Base-by-base conservation (phyloP, 257 asterid species). In the Nicotiana knightiana region DNA sequence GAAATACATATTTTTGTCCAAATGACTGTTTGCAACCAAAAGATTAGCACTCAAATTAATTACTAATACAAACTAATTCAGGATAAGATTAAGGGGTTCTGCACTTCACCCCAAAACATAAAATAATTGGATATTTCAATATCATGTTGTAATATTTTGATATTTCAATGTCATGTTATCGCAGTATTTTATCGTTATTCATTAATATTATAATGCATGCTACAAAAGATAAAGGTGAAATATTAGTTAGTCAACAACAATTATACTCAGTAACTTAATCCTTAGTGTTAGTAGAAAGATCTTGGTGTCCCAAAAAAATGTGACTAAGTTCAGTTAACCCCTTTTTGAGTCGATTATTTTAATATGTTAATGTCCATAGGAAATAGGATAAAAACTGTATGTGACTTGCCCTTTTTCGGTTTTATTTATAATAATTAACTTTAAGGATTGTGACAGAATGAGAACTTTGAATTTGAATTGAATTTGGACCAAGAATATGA, bases 311-410 rank as follows among this genome's bases (percentile, higher is more conserved):
- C 59, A 61, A 59, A 58, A 32, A 59, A 35, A 61, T 21, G 58
- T 78, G 82, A 10, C 82, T 9, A 78, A 78, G 68, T 78, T 57
- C 82, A 78, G 39, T 37, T 78, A 12, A 78, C 39, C 71, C 33
- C 24, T 59, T 58, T 77, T 59, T 78, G 67, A 77, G 18, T 33
- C n/a, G 4, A 32, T 4, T 57, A 21, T n/a, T 16, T 78, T 78
- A 35, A 58, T 58, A 58, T 57, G 68, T 62, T 24, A 37, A 43
- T 8, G n/a, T 70, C 58, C 12, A n/a, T 43, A 43, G 17, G 35
- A 24, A 46, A 71, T 43, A 46, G 21, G 24, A 66, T 11, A 11
- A 57, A 16, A 9, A 59, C n/a, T 35, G 4, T 63, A 59, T 13
- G 1, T 59, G 68, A 77, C 35, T 77, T 58, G 55, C 11, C 54